These are phyloP conservation scores for Sutorius eximius DNA, from an alignment of 1,284 basidiomycete genomes.

Conservation along the genomic window DNA sequence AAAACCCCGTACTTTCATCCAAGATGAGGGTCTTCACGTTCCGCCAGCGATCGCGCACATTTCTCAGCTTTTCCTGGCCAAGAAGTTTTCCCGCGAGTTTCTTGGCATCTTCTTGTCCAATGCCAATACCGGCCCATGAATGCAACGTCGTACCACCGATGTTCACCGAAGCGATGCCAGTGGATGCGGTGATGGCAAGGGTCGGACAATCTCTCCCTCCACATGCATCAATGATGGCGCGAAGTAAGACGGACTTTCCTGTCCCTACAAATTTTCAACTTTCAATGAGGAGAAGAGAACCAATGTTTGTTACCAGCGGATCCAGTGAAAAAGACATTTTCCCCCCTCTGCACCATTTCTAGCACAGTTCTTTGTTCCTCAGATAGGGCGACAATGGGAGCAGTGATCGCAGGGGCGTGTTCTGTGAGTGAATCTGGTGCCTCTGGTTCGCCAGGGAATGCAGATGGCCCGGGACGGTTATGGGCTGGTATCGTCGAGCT, in stretches of 20 bases:
- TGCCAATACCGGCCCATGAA: constrained; percentile 88
- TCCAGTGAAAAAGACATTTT: constrained; percentile 81
- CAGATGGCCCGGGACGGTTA: neutral
- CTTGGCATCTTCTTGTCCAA: constrained; percentile 71
- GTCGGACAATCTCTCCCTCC: constrained; percentile 62
- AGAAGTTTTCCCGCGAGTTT: constrained; percentile 67
- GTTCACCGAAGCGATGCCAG: constrained; percentile 92
- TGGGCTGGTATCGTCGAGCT: neutral
- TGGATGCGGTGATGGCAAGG: constrained; percentile 90
- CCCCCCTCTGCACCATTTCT: constrained; percentile 47
- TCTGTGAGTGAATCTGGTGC: neutral
- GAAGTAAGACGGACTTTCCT: constrained; percentile 92
- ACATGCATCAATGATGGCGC: constrained; percentile 76
- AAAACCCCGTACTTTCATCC: constrained; percentile 74
- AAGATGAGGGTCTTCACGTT: constrained; percentile 84
- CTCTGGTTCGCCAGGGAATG: neutral
- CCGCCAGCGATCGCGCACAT: constrained; percentile 68
- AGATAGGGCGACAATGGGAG: constrained; percentile 36
- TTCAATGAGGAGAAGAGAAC: neutral
- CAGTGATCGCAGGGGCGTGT: neutral
- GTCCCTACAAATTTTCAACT: constrained; percentile 60
- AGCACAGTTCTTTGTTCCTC: constrained; percentile 55
- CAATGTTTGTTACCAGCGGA: constrained; percentile 59
- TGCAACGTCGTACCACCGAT: constrained; percentile 93
- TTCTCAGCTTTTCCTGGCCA: constrained; percentile 63